Percentiles rank a stretch among this genome's conserved stretches.
Evolutionary conservation across 441 rosid genomes (phyloP).

Genomic region (Metrosideros polymorpha): DNA sequence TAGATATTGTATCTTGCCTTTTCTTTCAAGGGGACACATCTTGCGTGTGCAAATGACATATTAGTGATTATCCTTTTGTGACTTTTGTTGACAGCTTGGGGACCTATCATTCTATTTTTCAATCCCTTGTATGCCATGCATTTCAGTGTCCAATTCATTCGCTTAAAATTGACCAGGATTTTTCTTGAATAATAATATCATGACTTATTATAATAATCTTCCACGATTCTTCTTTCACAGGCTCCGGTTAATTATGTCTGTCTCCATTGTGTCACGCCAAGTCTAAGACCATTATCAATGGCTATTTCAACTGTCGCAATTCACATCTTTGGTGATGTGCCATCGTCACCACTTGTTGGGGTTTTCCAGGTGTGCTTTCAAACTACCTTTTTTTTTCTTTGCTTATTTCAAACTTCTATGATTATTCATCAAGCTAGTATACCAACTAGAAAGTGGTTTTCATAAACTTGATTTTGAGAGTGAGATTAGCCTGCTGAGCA

Average conservation of each 20-base stretch:
- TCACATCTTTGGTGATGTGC: constrained; percentile 71
- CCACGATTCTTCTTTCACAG: constrained; percentile 14
- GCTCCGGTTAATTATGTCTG: constrained; percentile 67
- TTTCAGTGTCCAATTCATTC: not conserved
- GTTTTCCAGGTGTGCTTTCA: constrained; percentile 40
- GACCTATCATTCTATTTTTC: not conserved
- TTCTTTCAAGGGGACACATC: not conserved
- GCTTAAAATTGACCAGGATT: not conserved
- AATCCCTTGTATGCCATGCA: not conserved
- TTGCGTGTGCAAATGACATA: not conserved
- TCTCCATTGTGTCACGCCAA: constrained; percentile 64
- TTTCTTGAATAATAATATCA: not conserved
- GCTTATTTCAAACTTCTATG: not conserved
- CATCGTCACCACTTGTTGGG: constrained; percentile 72
- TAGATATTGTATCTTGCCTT: not conserved
- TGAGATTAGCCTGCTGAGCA: not conserved
- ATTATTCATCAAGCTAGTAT: not conserved
- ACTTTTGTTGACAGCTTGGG: not conserved
- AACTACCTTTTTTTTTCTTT: not conserved
- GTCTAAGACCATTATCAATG: constrained; percentile 69
- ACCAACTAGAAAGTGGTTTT: not conserved
- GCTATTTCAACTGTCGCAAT: constrained; percentile 62
- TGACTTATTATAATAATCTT: not conserved
- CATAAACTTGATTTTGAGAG: not conserved
- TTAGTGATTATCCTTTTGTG: not conserved